Percentiles rank a stretch among this genome's conserved stretches.
phyloP scores from a whole-genome alignment of 805 yeast species.

The Aciculoconidium aculeatum region DNA sequence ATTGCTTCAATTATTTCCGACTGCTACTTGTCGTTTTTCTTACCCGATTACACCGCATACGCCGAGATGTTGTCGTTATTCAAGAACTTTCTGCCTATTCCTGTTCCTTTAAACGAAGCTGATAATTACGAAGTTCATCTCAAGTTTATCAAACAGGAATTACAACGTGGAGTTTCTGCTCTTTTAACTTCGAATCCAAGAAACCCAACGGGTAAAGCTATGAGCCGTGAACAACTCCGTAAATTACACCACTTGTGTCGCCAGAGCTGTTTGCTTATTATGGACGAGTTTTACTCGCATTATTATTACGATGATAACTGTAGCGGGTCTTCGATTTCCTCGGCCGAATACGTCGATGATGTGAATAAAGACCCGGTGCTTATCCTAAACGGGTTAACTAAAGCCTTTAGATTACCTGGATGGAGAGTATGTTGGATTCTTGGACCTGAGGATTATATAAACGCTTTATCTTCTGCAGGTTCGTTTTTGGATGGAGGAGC shows the following conservation, averaged over 20 bases:
- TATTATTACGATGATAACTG: slow-evolving; percentile 52
- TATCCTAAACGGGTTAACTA: slow-evolving; percentile 55
- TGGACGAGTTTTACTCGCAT: slow-evolving; percentile 61
- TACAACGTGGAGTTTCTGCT: slow-evolving; percentile 54
- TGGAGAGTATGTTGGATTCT: slow-evolving; percentile 62
- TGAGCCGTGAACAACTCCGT: slow-evolving; percentile 41
- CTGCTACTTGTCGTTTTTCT: slow-evolving; percentile 53
- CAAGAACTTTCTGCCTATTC: slow-evolving; percentile 58
- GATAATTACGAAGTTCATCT: slow-evolving; percentile 54
- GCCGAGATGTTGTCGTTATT: slow-evolving; percentile 60
- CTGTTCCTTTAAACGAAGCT: slow-evolving; percentile 52
- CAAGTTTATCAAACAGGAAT: slow-evolving; percentile 45
- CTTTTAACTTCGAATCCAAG: slow-evolving; percentile 55
- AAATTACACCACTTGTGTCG: slow-evolving; percentile 50
- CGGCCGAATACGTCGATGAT: slow-evolving; percentile 47
- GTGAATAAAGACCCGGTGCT: slow-evolving; percentile 55
- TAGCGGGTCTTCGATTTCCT: slow-evolving; percentile 45
- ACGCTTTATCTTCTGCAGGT: slow-evolving; percentile 52
- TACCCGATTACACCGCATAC: slow-evolving; percentile 61
- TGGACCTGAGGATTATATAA: slow-evolving; percentile 56
- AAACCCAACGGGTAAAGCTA: slow-evolving; percentile 55
- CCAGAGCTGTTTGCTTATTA: slow-evolving; percentile 47
- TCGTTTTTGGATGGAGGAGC: slow-evolving; percentile 58
- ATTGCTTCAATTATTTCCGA: slow-evolving; percentile 56
- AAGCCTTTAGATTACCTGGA: slow-evolving; percentile 57